Percentiles rank a stretch among this genome's conserved stretches.
phyloP scores from a whole-genome alignment of 1,284 basidiomycete genomes.

The Ganoderma leucocontextum region DNA sequence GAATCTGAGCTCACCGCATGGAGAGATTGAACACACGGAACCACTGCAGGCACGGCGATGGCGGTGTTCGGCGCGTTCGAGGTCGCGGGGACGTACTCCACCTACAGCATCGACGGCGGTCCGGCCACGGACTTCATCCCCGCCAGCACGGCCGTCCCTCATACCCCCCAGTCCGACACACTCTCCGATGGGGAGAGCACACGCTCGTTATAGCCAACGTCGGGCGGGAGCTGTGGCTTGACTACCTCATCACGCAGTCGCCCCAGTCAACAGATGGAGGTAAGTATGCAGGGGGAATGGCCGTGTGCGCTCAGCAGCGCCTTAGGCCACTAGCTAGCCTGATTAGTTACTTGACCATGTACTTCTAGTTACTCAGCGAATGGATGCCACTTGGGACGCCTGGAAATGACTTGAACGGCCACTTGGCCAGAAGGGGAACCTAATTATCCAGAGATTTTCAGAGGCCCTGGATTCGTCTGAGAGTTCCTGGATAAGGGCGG shows the following conservation, averaged over 20 bases:
- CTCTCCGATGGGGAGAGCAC: conserved; percentile 8
- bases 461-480: no score
- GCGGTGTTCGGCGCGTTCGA: conserved; percentile 14
- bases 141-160: neutral
- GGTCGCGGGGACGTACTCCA: conserved; percentile 7
- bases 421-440: no score
- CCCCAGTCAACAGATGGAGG: neutral
- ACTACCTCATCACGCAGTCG: neutral
- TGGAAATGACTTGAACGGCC: no score
- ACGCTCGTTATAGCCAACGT: neutral
- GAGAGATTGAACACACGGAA: conserved; percentile 3
- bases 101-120: conserved; percentile 6
- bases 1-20: neutral
- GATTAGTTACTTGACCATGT: no score
- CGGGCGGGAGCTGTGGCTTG: neutral
- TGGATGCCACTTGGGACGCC: no score
- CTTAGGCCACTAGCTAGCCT: no score
- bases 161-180: neutral
- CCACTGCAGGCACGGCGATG: neutral
- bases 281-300: no score
- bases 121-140: neutral
- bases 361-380: no score
- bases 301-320: no score
- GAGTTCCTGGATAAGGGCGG: no score
- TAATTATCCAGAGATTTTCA: no score